Conservation (phyloP, 176 grass and related monocot species). For the Cenchrus americanus region DNA sequence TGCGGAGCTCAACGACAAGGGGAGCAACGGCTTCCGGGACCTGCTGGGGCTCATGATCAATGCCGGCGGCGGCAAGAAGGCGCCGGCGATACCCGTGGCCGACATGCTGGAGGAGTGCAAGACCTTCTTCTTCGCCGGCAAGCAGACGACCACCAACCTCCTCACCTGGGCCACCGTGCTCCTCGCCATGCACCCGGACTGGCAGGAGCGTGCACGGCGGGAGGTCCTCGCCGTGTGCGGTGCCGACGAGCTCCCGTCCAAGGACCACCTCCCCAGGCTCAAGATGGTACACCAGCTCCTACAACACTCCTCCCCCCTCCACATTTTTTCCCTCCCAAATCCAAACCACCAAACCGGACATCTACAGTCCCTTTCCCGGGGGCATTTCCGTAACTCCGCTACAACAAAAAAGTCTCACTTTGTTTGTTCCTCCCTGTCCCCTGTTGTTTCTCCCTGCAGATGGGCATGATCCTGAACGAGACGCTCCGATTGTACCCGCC, state of each 20-base stretch:
- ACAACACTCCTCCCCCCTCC: not conserved
- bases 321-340: not conserved
- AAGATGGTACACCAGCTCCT: conserved; percentile 61
- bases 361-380: not conserved
- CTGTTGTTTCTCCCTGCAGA: conserved; percentile 30
- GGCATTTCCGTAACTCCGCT: conserved; percentile 34
- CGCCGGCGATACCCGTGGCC: conserved; percentile 50
- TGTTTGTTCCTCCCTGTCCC: conserved; percentile 23
- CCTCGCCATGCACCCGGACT: conserved; percentile 91
- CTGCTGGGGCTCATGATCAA: conserved; percentile 86
- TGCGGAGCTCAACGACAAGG: not conserved
- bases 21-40: conserved; percentile 46
- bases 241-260: conserved; percentile 63
- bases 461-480: conserved; percentile 83
- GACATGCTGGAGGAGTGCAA: conserved; percentile 99
- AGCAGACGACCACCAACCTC: conserved; percentile 91
- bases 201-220: conserved; percentile 69
- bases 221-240: conserved; percentile 83
- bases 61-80: conserved; percentile 24
- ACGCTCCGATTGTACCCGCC: conserved; percentile 83
- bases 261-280: conserved; percentile 79
- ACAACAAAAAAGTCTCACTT: conserved; percentile 47
- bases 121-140: conserved; percentile 98
- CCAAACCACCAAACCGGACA: not conserved
- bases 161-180: conserved; percentile 86